Conservation (phyloP, 768 basidiomycete species). For the Goffeauzyma gilvescens region DNA sequence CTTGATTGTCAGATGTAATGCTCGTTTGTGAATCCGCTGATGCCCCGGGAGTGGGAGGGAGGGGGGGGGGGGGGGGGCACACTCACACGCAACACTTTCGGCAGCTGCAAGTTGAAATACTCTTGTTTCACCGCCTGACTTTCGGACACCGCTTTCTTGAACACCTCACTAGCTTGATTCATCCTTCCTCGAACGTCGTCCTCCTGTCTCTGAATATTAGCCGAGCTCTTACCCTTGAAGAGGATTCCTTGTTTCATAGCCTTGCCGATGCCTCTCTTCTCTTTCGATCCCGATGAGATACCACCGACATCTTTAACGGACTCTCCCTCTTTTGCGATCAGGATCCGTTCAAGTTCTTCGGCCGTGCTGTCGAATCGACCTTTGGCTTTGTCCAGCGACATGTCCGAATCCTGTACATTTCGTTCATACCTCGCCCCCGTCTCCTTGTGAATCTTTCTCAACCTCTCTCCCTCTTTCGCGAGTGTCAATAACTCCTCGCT, state of each 20-base stretch:
- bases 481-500: conserved; percentile 74
- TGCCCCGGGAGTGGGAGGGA: too few relatives aligned
- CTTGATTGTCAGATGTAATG: too few relatives aligned
- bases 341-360: conserved; percentile 79
- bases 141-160: conserved; percentile 72
- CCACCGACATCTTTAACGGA: conserved; percentile 52
- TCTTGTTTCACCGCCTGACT: conserved; percentile 83
- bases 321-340: conserved; percentile 90
- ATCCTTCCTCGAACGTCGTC: conserved; percentile 78
- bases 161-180: conserved; percentile 68
- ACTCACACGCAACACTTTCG: conserved; percentile 74
- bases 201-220: conserved; percentile 81
- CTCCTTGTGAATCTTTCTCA: conserved; percentile 83
- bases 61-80: too few relatives aligned
- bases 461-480: conserved; percentile 82
- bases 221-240: conserved; percentile 80
- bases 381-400: conserved; percentile 70
- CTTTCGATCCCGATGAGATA: conserved; percentile 40
- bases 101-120: conserved; percentile 92
- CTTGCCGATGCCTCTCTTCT: conserved; percentile 72
- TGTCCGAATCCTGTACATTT: conserved; percentile 68
- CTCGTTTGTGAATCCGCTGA: too few relatives aligned
- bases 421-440: conserved; percentile 73
- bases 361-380: conserved; percentile 66
- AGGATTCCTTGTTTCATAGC: conserved; percentile 79